Evolutionary conservation across 768 basidiomycete genomes (phyloP), one percentile per base, ranked within the genome.

Genomic region (Pleurotus giganteus): DNA sequence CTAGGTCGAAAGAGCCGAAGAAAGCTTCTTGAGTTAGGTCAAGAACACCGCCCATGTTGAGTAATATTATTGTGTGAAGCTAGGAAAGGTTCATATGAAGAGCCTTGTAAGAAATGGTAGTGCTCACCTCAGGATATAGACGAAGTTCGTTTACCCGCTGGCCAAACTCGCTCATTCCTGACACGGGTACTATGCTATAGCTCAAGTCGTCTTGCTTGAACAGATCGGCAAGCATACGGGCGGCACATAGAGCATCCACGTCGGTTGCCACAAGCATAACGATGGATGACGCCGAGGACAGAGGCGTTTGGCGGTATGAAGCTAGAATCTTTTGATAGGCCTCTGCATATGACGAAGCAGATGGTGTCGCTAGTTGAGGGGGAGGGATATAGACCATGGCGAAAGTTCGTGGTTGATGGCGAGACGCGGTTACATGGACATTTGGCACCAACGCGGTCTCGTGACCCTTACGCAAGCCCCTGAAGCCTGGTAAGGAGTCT

Each of bases 201-300:
- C 89, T 87, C 37, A 98, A 84, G 62, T 96, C 94, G 76, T 99
- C 97, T 62, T 95, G 91, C 62, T 85, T 89, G 72, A 99, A 85
- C 15, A 99, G 75, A 29, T 87, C 86, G 9, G 89, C 86, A 42
- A 98, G 81, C 84, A 98, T 96, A 42, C 86, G 82, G 4, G 91
- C 86, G 8, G 94, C 94, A 66, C 93, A 94, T 4, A 98, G 75
- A 4, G 91, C 91, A 72, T 99, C 96, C 49, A 94, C 90, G 65
- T 95, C 91, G 8, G 93, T 89, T 2, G 91, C 86, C 43, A 91
- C 92, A 54, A 95, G 84, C 46, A 96, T 80, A 60, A 91, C 82
- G 57, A 94, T 85, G 1, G 91, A 91, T 8, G 91, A 86, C 1
- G 90, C 91, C 2, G 91, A 86, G 11, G 87, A 83, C 36, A 84